A percentile compares a stretch with the other conserved stretches of the same genome.
phyloP scores from a whole-genome alignment of 2,329 filamentous ascomycete species.

The Ophiosphaerella korrae region DNA sequence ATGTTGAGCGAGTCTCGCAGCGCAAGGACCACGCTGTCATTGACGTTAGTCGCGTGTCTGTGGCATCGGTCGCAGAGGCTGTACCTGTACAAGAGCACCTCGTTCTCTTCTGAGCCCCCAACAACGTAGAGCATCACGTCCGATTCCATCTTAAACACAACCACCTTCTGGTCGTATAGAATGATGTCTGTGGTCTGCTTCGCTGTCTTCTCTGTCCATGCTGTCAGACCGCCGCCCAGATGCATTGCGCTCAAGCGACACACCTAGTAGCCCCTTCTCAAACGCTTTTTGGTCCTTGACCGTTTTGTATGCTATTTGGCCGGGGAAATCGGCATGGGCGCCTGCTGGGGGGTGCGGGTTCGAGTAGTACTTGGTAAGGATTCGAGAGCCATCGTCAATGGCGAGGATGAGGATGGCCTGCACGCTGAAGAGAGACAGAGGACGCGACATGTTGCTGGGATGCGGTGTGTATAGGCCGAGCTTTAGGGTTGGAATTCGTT shows the following conservation, averaged over 20 bases:
- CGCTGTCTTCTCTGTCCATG: conserved; percentile 74
- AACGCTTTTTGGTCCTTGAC: conserved; percentile 95
- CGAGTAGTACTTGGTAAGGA: conserved; percentile 93
- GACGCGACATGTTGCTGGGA: conserved; percentile 52
- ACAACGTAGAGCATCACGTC: conserved; percentile 97
- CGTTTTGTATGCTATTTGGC: conserved; percentile 80
- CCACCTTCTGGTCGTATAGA: conserved; percentile 93
- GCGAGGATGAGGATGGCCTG: conserved; percentile 59
- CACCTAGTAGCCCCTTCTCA: conserved; percentile 82
- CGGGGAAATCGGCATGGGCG: conserved; percentile 63
- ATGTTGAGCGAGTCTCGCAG: conserved; percentile 88
- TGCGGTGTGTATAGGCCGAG: conserved; percentile 1
- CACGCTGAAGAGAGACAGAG: conserved; percentile 61
- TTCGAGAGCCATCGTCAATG: conserved; percentile 85
- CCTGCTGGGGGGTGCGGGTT: conserved; percentile 70
- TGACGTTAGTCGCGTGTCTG: conserved; percentile 13
- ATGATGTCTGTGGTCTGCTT: conserved; percentile 97
- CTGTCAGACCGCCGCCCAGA: conserved; percentile 35
- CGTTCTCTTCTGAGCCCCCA: conserved; percentile 88
- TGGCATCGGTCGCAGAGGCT: too few species aligned
- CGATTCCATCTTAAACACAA: conserved; percentile 97
- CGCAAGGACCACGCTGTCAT: conserved; percentile 79
- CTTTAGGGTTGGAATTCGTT: conserved; percentile 9
- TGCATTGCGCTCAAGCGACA: conserved; percentile 76
- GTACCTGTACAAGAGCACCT: conserved; percentile 84